Conservation (phyloP, 495 filamentous ascomycete genomes). For the Aspergillus diversus region DNA sequence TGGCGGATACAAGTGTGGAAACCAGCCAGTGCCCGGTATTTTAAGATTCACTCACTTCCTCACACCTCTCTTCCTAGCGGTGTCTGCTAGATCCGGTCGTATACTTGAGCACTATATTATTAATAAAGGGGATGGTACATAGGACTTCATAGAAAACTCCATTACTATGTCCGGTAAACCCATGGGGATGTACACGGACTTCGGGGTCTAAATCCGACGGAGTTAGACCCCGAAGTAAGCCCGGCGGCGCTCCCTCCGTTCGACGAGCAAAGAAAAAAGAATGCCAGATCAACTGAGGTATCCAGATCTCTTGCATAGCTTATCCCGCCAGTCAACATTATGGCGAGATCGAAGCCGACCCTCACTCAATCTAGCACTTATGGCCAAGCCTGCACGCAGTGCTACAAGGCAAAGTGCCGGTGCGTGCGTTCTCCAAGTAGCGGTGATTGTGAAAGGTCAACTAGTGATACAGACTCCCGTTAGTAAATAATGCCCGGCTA, state of each 20-base stretch:
- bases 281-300: background rate
- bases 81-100: background rate
- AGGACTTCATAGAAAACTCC: background rate
- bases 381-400: slow-evolving; percentile 34
- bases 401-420: slow-evolving; percentile 38
- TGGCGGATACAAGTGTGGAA: background rate
- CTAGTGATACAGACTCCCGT: background rate
- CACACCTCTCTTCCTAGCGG: background rate
- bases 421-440: slow-evolving; percentile 28
- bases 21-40: background rate
- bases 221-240: background rate
- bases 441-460: slow-evolving; percentile 30
- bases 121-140: background rate
- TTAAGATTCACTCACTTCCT: background rate
- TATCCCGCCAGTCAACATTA: slow-evolving; percentile 1
- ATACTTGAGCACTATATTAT: background rate
- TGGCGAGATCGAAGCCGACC: slow-evolving; percentile 15
- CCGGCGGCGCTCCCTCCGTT: background rate
- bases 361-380: slow-evolving; percentile 23
- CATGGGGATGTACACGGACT: background rate
- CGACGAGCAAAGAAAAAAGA: background rate
- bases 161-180: background rate
- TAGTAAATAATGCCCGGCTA: slow-evolving; percentile 5
- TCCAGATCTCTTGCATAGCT: slow-evolving; percentile 1
- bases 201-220: slow-evolving; percentile 12